These are phyloP conservation scores for Penicillium maclennaniae DNA, from an alignment of 495 filamentous ascomycete genomes.

Conservation along the genomic window DNA sequence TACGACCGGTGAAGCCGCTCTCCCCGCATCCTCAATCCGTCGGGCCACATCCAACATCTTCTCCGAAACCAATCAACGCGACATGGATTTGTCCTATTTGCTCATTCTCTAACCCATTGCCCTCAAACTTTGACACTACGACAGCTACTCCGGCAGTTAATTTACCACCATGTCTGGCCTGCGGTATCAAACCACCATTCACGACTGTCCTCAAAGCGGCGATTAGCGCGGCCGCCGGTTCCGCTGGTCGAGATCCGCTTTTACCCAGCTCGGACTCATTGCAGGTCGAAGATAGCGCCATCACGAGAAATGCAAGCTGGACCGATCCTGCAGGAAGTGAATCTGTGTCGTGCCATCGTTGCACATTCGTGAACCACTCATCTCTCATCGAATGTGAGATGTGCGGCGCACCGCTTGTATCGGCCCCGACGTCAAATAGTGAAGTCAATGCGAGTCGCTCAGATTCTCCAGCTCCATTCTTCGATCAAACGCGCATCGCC, in stretches of 20 bases:
- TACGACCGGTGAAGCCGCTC: conserved; percentile 19
- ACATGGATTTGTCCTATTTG: conserved; percentile 99
- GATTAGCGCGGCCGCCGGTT: conserved; percentile 52
- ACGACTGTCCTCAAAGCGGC: conserved; percentile 79
- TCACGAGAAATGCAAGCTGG: conserved; percentile 8
- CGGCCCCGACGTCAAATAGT: conserved; percentile 14
- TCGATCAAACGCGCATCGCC: conserved; percentile 34
- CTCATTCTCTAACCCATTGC: conserved; percentile 92
- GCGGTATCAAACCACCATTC: conserved; percentile 87
- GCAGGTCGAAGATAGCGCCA: conserved; percentile 5
- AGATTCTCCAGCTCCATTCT: conserved; percentile 76
- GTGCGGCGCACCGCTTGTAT: conserved; percentile 70
- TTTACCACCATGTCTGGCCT: conserved; percentile 83
- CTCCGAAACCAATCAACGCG: conserved; percentile 48
- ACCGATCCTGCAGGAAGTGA: not conserved
- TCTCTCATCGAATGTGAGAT: conserved; percentile 85
- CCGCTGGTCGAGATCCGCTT: conserved; percentile 40
- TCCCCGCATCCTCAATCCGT: conserved; percentile 24
- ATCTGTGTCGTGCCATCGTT: conserved; percentile 68
- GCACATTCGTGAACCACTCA: conserved; percentile 92
- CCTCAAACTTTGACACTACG: conserved; percentile 83
- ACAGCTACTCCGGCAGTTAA: conserved; percentile 71
- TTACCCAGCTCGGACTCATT: conserved; percentile 15
- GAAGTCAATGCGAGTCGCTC: conserved; percentile 32
- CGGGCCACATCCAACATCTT: conserved; percentile 15